Conservation (phyloP, 805 yeast genomes). For the Metschnikowia shivogae region DNA sequence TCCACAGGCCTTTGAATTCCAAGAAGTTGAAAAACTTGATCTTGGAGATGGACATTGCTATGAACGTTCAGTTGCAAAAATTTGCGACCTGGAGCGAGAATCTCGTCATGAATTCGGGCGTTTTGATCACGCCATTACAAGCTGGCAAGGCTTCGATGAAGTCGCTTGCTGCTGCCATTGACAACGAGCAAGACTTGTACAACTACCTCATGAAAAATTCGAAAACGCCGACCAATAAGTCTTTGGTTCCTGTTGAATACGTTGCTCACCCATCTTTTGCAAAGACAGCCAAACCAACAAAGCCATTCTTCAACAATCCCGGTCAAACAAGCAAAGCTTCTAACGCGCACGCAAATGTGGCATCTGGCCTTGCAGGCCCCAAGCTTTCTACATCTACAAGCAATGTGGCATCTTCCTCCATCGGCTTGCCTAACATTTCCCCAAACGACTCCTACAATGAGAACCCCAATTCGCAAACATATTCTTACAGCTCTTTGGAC, state of each 20-base stretch:
- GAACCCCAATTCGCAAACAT: slow-evolving; percentile 5
- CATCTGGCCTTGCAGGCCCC: neutral
- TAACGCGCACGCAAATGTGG: slow-evolving; percentile 1
- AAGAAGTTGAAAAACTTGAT: slow-evolving; percentile 70
- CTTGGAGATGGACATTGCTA: slow-evolving; percentile 84
- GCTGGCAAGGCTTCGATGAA: slow-evolving; percentile 62
- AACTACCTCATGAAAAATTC: slow-evolving; percentile 54
- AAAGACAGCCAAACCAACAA: slow-evolving; percentile 25
- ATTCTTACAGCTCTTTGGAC: slow-evolving; percentile 27
- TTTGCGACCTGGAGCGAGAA: slow-evolving; percentile 87
- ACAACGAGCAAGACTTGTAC: slow-evolving; percentile 79
- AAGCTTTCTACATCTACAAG: neutral
- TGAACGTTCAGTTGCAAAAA: slow-evolving; percentile 82
- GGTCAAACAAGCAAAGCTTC: neutral
- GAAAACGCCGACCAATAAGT: slow-evolving; percentile 36
- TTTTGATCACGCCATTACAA: slow-evolving; percentile 72
- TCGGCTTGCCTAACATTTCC: neutral
- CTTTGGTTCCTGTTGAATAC: slow-evolving; percentile 65
- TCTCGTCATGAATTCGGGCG: slow-evolving; percentile 77
- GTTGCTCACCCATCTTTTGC: slow-evolving; percentile 64
- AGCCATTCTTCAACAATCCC: slow-evolving; percentile 28
- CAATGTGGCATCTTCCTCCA: neutral
- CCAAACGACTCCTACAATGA: slow-evolving; percentile 4
- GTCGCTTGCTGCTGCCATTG: slow-evolving; percentile 68
- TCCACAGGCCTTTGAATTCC: slow-evolving; percentile 74